Conservation (phyloP, 2,329 filamentous ascomycete genomes). For the Fusarium lateritium region DNA sequence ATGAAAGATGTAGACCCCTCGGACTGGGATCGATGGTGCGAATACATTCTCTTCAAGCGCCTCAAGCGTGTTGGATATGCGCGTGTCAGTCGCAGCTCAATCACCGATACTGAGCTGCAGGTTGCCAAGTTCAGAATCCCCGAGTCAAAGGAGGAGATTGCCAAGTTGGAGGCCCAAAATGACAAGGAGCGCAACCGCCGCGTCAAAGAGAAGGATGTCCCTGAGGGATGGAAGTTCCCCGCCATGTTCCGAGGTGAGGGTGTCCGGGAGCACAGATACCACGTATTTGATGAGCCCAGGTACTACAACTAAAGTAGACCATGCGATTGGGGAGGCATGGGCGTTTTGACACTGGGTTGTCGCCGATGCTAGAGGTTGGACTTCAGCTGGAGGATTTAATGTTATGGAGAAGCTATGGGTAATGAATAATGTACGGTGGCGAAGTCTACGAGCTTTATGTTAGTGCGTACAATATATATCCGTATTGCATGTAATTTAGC, state of each 20-base stretch:
- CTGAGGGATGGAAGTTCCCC: conserved; percentile 86
- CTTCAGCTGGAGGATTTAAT: conserved; percentile 27
- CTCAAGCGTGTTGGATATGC: conserved; percentile 91
- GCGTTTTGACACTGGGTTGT: conserved; percentile 18
- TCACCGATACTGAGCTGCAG: conserved; percentile 97
- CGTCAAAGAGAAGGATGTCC: conserved; percentile 80
- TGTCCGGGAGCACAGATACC: conserved; percentile 90
- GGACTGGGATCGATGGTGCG: conserved; percentile 99
- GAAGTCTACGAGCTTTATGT: conserved; percentile 30
- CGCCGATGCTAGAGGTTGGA: conserved; percentile 6
- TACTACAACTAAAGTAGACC: conserved; percentile 67
- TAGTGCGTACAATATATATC: conserved; percentile 32
- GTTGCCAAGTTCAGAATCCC: conserved; percentile 95
- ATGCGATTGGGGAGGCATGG: conserved; percentile 2
- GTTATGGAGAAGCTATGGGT: conserved; percentile 17
- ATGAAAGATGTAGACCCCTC: conserved; percentile 95
- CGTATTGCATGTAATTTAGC: not conserved
- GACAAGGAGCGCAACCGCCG: conserved; percentile 70
- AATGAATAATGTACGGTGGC: conserved; percentile 42
- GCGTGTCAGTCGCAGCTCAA: conserved; percentile 87
- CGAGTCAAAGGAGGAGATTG: conserved; percentile 69
- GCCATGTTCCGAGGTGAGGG: conserved; percentile 86
- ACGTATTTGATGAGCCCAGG: conserved; percentile 93
- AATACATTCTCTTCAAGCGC: conserved; percentile 97
- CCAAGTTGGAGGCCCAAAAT: conserved; percentile 57